Conservation (phyloP, 352 stramenopile genomes). For the Globisporangium radiosum region DNA sequence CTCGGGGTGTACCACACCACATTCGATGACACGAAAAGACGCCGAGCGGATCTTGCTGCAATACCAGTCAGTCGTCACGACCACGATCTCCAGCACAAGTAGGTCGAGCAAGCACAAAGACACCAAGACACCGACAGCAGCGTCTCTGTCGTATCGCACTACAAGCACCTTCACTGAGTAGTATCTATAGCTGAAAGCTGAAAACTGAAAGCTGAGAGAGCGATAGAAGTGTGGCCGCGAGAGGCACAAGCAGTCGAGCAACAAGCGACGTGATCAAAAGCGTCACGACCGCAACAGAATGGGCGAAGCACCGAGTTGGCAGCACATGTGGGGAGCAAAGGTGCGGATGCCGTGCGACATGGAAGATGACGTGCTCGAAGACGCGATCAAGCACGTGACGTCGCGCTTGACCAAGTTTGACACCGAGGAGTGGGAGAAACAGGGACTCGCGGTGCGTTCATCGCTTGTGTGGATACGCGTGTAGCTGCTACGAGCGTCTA, state of each 20-base stretch:
- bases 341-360: constrained; percentile 87
- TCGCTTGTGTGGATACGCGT: background rate
- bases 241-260: background rate
- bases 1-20: background rate
- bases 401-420: constrained; percentile 50
- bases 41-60: background rate
- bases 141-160: no score
- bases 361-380: constrained; percentile 84
- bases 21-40: constrained; percentile 4
- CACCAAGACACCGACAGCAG: background rate
- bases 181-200: no score
- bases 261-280: background rate
- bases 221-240: background rate
- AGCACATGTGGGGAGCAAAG: constrained; percentile 84
- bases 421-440: constrained; percentile 85
- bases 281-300: constrained; percentile 18
- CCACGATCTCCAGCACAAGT: no score
- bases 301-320: constrained; percentile 74
- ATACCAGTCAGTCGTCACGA: background rate
- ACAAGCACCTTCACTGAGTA: no score
- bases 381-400: constrained; percentile 76
- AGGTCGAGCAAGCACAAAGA: no score
- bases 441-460: constrained; percentile 44
- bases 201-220: background rate
- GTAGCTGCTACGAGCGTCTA: no score